phyloP scores from a whole-genome alignment of 2,329 filamentous ascomycete species.

The Cladosporium sp. region DNA sequence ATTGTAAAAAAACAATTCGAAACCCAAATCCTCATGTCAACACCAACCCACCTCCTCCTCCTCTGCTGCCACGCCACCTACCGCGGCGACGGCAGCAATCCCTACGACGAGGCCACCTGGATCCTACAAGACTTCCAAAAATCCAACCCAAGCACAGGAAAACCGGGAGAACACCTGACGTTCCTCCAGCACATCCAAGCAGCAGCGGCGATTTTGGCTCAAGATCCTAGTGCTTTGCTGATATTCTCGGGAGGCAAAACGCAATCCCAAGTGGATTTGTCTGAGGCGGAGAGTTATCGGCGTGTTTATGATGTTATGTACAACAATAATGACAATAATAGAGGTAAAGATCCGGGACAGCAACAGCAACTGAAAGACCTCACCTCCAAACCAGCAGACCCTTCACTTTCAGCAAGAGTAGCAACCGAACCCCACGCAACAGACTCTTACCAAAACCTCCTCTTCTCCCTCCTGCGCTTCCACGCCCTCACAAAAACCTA shows the following conservation, averaged over 20 bases:
- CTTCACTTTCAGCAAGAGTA: neutral
- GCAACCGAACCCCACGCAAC: conserved; percentile 48
- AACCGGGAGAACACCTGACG: conserved; percentile 67
- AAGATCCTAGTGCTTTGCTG: conserved; percentile 47
- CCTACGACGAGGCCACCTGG: conserved; percentile 42
- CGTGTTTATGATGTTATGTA: neutral
- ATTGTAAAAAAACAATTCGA: too few species aligned
- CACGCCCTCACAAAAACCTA: conserved; percentile 35
- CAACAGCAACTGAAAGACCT: too few species aligned
- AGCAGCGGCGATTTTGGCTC: conserved; percentile 52
- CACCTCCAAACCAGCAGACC: too few species aligned
- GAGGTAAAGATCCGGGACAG: too few species aligned
- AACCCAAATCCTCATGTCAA: too few species aligned
- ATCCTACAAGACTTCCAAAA: conserved; percentile 70
- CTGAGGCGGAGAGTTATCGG: conserved; percentile 20
- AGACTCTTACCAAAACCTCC: conserved; percentile 79
- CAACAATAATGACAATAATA: too few species aligned
- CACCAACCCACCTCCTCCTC: conserved; percentile 56
- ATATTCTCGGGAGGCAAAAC: conserved; percentile 66
- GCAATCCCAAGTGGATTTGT: conserved; percentile 15
- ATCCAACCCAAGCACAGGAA: conserved; percentile 32
- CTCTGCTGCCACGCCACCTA: conserved; percentile 85
- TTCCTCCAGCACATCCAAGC: conserved; percentile 71
- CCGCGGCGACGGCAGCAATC: conserved; percentile 39
- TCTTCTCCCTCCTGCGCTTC: conserved; percentile 66